Evolutionary conservation across 2,329 filamentous ascomycete genomes (phyloP).

Genomic region (Aspergillus piperis): DNA sequence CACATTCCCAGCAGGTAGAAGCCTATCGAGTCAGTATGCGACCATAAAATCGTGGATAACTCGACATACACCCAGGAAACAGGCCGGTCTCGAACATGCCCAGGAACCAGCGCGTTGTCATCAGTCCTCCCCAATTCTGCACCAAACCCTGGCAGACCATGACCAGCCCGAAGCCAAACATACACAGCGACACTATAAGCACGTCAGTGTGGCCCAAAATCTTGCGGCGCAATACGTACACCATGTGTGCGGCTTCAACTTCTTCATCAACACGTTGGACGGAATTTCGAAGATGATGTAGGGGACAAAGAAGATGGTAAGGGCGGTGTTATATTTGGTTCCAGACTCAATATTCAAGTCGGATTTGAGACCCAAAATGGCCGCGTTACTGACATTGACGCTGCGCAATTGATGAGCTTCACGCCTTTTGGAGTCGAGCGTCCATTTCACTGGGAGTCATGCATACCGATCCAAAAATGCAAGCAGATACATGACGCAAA

Average conservation of each 20-base stretch:
- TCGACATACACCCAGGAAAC: conserved; percentile 60
- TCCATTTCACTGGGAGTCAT: not conserved
- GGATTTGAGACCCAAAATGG: conserved; percentile 61
- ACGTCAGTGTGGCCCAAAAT: not conserved
- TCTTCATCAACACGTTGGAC: conserved; percentile 70
- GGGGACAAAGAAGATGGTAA: conserved; percentile 77
- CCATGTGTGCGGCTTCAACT: conserved; percentile 67
- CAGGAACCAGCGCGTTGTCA: conserved; percentile 80
- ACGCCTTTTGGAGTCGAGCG: too few species aligned
- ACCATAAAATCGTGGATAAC: not conserved
- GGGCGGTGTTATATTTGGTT: conserved; percentile 67
- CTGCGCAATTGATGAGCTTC: conserved; percentile 31
- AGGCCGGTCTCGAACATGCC: conserved; percentile 72
- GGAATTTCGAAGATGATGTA: conserved; percentile 66
- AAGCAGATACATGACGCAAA: conserved; percentile 68
- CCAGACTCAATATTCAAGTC: conserved; percentile 59
- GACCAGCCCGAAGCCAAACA: conserved; percentile 78
- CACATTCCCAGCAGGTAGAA: conserved; percentile 71
- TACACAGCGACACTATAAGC: conserved; percentile 66
- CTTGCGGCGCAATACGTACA: conserved; percentile 33
- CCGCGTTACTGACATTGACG: conserved; percentile 76
- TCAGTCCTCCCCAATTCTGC: conserved; percentile 71
- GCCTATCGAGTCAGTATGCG: conserved; percentile 21
- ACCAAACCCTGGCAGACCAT: conserved; percentile 76
- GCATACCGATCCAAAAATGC: conserved; percentile 59